Evolutionary conservation across 106 monocot genomes (phyloP), one percentile per base, ranked within the genome.

Genomic region (Hemerocallis citrina): DNA sequence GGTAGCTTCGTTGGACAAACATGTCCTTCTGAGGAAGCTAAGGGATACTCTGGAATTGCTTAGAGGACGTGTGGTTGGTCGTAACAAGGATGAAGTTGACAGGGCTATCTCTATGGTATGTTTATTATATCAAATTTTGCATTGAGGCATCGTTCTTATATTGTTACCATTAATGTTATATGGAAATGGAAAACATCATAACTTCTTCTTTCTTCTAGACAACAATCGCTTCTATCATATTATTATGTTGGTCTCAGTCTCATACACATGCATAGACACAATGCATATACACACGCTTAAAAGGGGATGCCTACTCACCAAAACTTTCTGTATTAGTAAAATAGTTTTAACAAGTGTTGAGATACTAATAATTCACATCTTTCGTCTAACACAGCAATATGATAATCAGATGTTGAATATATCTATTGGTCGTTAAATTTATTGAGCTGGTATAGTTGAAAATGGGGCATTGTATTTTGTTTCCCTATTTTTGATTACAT

Each of bases 91-190:
- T 68, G 89, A 89, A 68, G 71, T 66, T 24, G 85, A 85, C 46
- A 85, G 86, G 67, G 82, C 94, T 29, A 95, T 95, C 44, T 85
- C 94, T 66, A 81, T 95, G 94, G 94, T 95, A 59, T 68, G 48
- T 48, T 32, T 54, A 29, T 31, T 13, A 4, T 32, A 25, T 54
- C 32, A 31, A 31, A 3, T 6, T n/a, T 32, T n/a, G n/a, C 16
- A 12, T 13, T n/a, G n/a, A n/a, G n/a, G n/a, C 1, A 16, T 31
- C 11, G 20, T n/a, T 54, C 54, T 50, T 54, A 54, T 30, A 15
- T 1, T 32, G 16, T 24, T 54, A 1, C 14, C 15, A 11, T n/a
- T 29, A 3, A 32, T 28, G 31, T 11, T 1, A 7, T 32, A 8
- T 32, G 32, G n/a, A 31, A 52, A 29, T 52, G 52, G 29, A 28